Evolutionary conservation across 257 asterid genomes (phyloP).

Genomic region (Henckelia pumila): DNA sequence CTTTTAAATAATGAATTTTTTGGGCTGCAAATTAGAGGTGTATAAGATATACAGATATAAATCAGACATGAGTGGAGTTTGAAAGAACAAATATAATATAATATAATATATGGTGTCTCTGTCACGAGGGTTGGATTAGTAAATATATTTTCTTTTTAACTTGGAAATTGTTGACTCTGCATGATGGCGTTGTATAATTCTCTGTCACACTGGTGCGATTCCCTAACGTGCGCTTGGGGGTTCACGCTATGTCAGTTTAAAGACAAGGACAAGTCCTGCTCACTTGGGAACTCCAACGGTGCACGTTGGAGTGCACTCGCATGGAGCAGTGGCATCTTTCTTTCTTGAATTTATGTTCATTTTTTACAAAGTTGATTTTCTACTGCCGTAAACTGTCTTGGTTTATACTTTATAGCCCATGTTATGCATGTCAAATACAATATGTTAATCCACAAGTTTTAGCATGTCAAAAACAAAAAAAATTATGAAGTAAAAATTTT

Average conservation of each 20-base stretch:
- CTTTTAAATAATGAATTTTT: not conserved
- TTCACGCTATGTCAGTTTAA: constrained; percentile 56
- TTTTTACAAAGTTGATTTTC: not conserved
- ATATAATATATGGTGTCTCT: not conserved
- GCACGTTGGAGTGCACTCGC: constrained; percentile 28
- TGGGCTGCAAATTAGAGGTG: not conserved
- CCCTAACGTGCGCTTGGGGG: constrained; percentile 60
- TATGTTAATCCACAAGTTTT: not conserved
- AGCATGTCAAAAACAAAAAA: too few species aligned
- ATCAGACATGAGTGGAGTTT: not conserved
- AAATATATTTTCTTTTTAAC: not conserved
- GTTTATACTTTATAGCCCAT: too few species aligned
- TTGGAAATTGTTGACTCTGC: constrained; percentile 23
- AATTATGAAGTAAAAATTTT: too few species aligned
- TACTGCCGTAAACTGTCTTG: not conserved
- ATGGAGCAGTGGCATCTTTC: constrained; percentile 19
- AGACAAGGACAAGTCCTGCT: constrained; percentile 56
- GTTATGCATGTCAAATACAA: too few species aligned
- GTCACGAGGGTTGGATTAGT: not conserved
- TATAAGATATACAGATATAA: not conserved
- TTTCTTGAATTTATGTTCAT: constrained; percentile 25
- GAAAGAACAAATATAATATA: not conserved
- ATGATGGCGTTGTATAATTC: constrained; percentile 31
- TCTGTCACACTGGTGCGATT: constrained; percentile 36
- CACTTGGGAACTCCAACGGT: constrained; percentile 52